Evolutionary conservation across 257 asterid genomes (phyloP).

Genomic region (Gentiana macrophylla): DNA sequence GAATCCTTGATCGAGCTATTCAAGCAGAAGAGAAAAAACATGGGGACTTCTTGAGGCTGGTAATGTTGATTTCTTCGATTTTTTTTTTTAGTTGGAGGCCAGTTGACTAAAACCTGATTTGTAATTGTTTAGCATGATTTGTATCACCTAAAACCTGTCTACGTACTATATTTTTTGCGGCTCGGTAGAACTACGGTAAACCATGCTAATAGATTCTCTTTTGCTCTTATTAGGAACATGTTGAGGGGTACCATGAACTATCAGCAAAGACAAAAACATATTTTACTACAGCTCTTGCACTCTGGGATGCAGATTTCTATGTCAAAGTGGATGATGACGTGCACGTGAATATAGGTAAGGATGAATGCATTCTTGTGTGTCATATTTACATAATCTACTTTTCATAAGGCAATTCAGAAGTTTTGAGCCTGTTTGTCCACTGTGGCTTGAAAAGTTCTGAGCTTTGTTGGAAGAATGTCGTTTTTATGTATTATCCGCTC

Average conservation of each 20-base stretch:
- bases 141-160: neutral
- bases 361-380: neutral
- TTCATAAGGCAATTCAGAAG: neutral
- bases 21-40: slow-evolving; percentile 85
- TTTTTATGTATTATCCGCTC: slow-evolving; percentile 3
- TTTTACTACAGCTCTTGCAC: slow-evolving; percentile 65
- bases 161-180: neutral
- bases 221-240: slow-evolving; percentile 47
- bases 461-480: neutral
- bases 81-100: neutral
- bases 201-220: slow-evolving; percentile 4
- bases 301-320: slow-evolving; percentile 91
- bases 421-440: too few species aligned
- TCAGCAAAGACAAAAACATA: slow-evolving; percentile 80
- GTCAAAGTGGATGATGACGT: slow-evolving; percentile 92
- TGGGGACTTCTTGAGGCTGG: slow-evolving; percentile 83
- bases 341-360: slow-evolving; percentile 75
- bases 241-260: slow-evolving; percentile 87
- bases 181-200: neutral
- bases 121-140: neutral
- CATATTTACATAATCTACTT: neutral
- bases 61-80: slow-evolving; percentile 12
- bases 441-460: too few species aligned
- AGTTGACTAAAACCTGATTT: neutral
- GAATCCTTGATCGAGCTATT: slow-evolving; percentile 87